Evolutionary conservation across 164 flowering plant genomes (phyloP).

Genomic region (Kingdonia uniflora): DNA sequence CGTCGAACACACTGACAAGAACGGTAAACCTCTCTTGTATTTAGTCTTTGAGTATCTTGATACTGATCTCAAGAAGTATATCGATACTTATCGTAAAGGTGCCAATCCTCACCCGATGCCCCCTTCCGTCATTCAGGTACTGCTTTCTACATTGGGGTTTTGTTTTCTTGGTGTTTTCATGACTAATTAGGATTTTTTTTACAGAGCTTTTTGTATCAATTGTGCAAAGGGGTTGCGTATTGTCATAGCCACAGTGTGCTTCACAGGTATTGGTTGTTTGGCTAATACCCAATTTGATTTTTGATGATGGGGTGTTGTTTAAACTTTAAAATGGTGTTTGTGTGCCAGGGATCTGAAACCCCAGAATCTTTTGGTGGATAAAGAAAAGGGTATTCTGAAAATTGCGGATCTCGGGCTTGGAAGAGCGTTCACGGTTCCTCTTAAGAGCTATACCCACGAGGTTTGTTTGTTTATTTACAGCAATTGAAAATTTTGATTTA

Average conservation of each 20-base stretch:
- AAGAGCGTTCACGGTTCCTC: conserved; percentile 88
- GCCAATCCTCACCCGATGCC: conserved; percentile 67
- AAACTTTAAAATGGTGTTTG: not conserved
- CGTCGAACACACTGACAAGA: conserved; percentile 77
- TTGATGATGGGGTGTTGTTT: not conserved
- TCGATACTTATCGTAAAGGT: conserved; percentile 74
- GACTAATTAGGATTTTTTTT: too few species aligned
- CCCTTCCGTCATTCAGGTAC: conserved; percentile 33
- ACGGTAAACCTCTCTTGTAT: conserved; percentile 74
- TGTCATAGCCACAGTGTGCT: conserved; percentile 91
- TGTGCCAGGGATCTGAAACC: conserved; percentile 74
- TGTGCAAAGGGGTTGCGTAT: conserved; percentile 91
- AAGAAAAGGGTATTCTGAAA: conserved; percentile 78
- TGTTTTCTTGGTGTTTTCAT: too few species aligned
- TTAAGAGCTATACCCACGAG: conserved; percentile 97
- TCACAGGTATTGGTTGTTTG: conserved; percentile 43
- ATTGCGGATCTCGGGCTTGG: conserved; percentile 98
- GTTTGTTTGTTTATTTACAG: too few species aligned
- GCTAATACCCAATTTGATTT: not conserved
- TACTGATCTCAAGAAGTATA: conserved; percentile 90
- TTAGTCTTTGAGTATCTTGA: conserved; percentile 91
- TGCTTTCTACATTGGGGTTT: too few species aligned
- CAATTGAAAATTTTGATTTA: too few species aligned
- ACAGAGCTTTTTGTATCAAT: conserved; percentile 76
- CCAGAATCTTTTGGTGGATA: conserved; percentile 84